Percentiles rank a stretch among this genome's conserved stretches.
Evolutionary conservation across 805 yeast species (phyloP).

Genomic region (Candida dajiaensis): DNA sequence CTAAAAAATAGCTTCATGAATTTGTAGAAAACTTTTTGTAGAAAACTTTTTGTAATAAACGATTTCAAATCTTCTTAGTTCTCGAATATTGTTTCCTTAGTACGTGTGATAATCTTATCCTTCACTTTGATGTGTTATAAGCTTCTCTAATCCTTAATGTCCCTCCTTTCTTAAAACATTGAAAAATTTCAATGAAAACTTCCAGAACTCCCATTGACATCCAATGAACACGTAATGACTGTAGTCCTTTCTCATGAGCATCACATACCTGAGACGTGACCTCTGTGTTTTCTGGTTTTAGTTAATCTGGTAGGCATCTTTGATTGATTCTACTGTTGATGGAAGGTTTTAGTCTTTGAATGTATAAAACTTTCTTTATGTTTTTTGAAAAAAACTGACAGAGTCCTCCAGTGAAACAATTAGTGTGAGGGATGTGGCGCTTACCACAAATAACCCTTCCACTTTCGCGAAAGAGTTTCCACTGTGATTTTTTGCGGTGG

Average conservation of each 20-base stretch:
- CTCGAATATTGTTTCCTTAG: no score
- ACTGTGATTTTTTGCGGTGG: not conserved
- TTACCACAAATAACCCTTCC: no score
- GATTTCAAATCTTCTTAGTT: no score
- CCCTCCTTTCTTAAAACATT: not conserved
- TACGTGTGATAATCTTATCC: no score
- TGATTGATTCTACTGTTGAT: constrained; percentile 22
- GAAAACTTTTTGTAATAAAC: no score
- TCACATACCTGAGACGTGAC: constrained; percentile 97
- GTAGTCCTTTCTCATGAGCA: not conserved
- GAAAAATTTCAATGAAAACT: not conserved
- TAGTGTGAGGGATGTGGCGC: constrained; percentile 5
- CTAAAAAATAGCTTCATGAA: no score
- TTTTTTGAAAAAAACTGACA: not conserved
- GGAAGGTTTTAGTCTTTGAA: not conserved
- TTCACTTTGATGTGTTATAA: no score
- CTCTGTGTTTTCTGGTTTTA: constrained; percentile 99
- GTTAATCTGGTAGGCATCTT: constrained; percentile 98
- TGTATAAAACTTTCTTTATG: not conserved
- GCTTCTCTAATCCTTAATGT: no score
- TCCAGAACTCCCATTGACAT: not conserved
- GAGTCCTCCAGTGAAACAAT: not conserved
- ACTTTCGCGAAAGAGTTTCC: no score
- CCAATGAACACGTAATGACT: not conserved
- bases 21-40: no score